Base-by-base conservation (phyloP, 352 stramenopile species). In the Pythium pyrilobum region DNA sequence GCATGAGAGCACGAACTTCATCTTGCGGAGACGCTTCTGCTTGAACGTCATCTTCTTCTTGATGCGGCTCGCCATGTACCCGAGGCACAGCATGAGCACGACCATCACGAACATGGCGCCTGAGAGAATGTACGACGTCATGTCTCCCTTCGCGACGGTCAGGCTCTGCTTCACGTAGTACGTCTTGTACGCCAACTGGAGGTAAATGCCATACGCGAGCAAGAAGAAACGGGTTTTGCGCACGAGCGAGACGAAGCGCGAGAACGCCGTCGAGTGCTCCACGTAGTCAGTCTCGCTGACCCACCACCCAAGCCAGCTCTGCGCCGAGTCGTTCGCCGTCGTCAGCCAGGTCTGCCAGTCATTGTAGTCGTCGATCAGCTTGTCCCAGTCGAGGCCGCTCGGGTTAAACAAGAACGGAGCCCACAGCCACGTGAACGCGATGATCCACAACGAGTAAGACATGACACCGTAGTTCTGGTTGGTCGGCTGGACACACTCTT, bases 401-500 rank as follows among this genome's bases (percentile, higher is more conserved):
- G 96, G 96, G 64, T 99, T 99, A 64, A 99, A 92, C 55, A 92
- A 75, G 72, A 92, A 90, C 42, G 82, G 82, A 9, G 74, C 75
- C 80, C 80, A 91, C 57, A 90, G 74, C 80, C 80, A 92, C 23
- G 80, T 90, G 18, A 67, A 76, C 77, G 88, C 95, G 44, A 97
- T 97, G 31, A 99, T 87, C 62, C 79, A 89, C 34, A 99, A 67
- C 24, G 94, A 98, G 80, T 96, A 99, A 36, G 95, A 98, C 66
- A 97, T 89, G 36, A 97, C 95, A 54, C 95, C 89, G 67, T 98
- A 99, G 68, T 98, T 97, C 59, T 95, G 87, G 52, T 97, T 96
- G 13, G 86, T 93, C 8, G 92, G 96, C 52, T 96, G 77, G 39
- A 97, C 81, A 56, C 89, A 97, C 42, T 95, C 66, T 53, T 92